These are phyloP conservation scores for Linderniella brevidens DNA, from an alignment of 257 asterid species.

Conservation along the genomic window DNA sequence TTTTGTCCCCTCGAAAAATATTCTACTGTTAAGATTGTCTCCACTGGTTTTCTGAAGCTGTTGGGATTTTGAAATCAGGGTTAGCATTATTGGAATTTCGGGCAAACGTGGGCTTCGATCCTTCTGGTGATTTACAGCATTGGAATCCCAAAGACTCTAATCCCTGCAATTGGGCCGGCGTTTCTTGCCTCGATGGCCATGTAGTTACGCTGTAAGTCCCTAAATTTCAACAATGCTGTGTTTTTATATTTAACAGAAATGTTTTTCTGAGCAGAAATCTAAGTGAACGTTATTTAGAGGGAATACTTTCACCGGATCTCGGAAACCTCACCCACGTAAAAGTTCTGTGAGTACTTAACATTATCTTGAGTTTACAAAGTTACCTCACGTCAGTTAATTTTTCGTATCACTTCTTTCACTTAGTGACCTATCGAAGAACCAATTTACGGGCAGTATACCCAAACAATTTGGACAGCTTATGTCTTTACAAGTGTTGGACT, in stretches of 20 bases:
- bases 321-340: slow-evolving; percentile 53
- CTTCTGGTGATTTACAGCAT: slow-evolving; percentile 41
- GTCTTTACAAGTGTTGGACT: slow-evolving; percentile 56
- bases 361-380: slow-evolving; percentile 1
- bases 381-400: no score
- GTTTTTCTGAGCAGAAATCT: slow-evolving; percentile 41
- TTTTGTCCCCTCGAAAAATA: not conserved
- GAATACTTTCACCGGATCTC: slow-evolving; percentile 60
- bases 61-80: slow-evolving; percentile 37
- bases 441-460: slow-evolving; percentile 53
- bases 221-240: not conserved
- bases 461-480: slow-evolving; percentile 43
- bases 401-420: not conserved
- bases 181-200: slow-evolving; percentile 45
- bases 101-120: slow-evolving; percentile 43
- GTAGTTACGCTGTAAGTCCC: slow-evolving; percentile 63
- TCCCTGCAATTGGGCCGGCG: slow-evolving; percentile 80
- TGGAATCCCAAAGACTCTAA: slow-evolving; percentile 53
- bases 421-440: slow-evolving; percentile 49
- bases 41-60: slow-evolving; percentile 2
- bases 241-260: slow-evolving; percentile 3
- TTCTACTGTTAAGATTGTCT: no score
- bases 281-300: slow-evolving; percentile 45
- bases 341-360: slow-evolving; percentile 45
- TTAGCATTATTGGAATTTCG: slow-evolving; percentile 48